Conservation (phyloP, 495 filamentous ascomycete species). For the Pyrenopolyporus hunteri region DNA sequence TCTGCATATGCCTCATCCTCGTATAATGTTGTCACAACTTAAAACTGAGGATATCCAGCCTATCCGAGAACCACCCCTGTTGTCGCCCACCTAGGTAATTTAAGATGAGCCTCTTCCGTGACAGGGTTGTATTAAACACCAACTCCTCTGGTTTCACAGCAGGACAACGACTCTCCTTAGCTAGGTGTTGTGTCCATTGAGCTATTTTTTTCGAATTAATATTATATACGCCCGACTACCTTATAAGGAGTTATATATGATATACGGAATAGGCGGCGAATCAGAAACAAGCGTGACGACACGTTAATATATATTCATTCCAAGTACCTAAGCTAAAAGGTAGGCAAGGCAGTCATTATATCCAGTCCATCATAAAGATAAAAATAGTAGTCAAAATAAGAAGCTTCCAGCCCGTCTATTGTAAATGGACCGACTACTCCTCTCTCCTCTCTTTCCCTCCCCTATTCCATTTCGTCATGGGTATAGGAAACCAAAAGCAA, state of each 20-base stretch:
- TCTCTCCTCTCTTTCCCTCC: background rate
- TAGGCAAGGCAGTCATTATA: slow-evolving; percentile 2
- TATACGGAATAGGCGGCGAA: too few species aligned
- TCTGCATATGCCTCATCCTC: too few species aligned
- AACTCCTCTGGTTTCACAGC: slow-evolving; percentile 6
- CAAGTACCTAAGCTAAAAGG: background rate
- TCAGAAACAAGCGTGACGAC: too few species aligned
- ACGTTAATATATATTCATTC: slow-evolving; percentile 27
- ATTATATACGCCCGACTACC: too few species aligned
- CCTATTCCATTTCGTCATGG: slow-evolving; percentile 28
- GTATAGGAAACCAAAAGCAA: slow-evolving; percentile 25
- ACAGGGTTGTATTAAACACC: slow-evolving; percentile 13
- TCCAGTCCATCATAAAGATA: slow-evolving; percentile 8
- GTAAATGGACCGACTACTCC: slow-evolving; percentile 5
- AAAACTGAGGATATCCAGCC: slow-evolving; percentile 20
- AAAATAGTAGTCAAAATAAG: too few species aligned
- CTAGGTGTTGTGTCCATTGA: too few species aligned
- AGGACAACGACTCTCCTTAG: too few species aligned
- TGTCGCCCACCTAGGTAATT: slow-evolving; percentile 15
- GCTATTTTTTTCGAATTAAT: too few species aligned
- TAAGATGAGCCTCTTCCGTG: slow-evolving; percentile 36
- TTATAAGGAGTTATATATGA: too few species aligned
- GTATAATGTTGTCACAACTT: too few species aligned
- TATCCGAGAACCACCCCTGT: background rate
- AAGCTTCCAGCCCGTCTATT: too few species aligned